Base-by-base conservation (phyloP, 2,329 filamentous ascomycete species). In the Ophioceras dolichostomum region DNA sequence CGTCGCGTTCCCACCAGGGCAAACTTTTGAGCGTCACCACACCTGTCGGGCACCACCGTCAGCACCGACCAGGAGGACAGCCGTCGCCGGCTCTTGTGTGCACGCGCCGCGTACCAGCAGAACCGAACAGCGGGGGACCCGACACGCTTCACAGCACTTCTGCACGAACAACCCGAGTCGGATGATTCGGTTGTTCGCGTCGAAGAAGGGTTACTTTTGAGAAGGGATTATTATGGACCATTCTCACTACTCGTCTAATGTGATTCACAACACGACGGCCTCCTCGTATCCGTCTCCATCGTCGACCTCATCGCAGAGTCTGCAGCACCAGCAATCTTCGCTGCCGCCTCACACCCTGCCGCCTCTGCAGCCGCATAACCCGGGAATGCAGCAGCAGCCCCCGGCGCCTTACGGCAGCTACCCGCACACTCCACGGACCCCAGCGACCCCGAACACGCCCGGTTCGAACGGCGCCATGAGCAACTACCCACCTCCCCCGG, bases 361-460 rank as follows among this genome's bases (percentile, higher is more conserved):
- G 10, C 49, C 48, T 17, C 47, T 47, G 13, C 47, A 46, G 49
- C 53, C 22, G 12, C 22, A 26, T 12, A 26, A 26, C 12, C 22
- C 22, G 7, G n/a, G n/a, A n/a, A 26, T 26, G 22, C 7, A 56
- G 45, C 53, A 52, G 27, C 50, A 50, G 30, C 60, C 76, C 45
- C 71, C 72, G 32, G 70, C 72, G 46, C 56, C 67, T 40, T 78
- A 78, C 60, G 68, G 68, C 41, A 73, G 60, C 50, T 69, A 76
- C 54, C 68, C 69, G 48, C 73, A 78, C 49, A 76, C 73, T 32
- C 74, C 75, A 45, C 67, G 73, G 50, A 76, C 73, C 17, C 70
- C 73, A 33, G 68, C 70, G n/a, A 76, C 74, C 13, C 73, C 75
- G 27, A 76, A 73, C 51, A 75, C 73, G 20, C 73, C 74, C 27